Evolutionary conservation across 1,284 basidiomycete species (phyloP), one percentile per base, ranked within the genome.

Genomic region (Tetrapyrgos nigripes): DNA sequence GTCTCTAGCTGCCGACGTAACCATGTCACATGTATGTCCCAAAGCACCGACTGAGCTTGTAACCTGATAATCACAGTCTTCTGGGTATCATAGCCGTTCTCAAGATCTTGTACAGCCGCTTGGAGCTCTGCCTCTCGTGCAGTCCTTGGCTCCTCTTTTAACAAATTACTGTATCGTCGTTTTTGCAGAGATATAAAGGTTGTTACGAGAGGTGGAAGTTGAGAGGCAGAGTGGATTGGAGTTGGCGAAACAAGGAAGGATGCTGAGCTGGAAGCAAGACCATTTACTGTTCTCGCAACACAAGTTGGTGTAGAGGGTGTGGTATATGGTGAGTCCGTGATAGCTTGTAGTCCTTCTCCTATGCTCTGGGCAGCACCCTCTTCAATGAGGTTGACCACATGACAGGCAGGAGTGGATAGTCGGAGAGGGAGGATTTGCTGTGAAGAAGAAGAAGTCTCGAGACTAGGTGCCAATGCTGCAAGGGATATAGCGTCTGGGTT

Each of bases 381-480:
- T 13, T n/a, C 2, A 9, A 54, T 19, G 9, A 27, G 23, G 28
- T 19, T 10, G 9, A 28, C 11, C 19, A 23, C 11, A 26, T 19
- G 21, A 13, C 35, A 23, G 13, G 28, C 55, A n/a, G 55, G 55
- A 9, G 19, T 56, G 17, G 23, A 24, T 2, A 28, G 33, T 27
- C 9, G 13, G 4, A 44, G n/a, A 11, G 31, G 55, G 29, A 43
- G 21, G n/a, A 31, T 8, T 26, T 4, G 23, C 13, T 2, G 33
- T 13, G 23, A 21, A 9, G n/a, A 33, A 2, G 26, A 31, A 11
- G 62, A 62, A 3, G 62, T 59, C 13, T 57, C 60, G n/a, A 60
- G 31, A 40, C 62, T 64, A 3, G 57, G 60, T 5, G 58, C 58
- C 62, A 64, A 59, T 51, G 55, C 54, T 14, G 47, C 29, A 9